Percentiles rank a stretch among this genome's conserved stretches.
Conservation (phyloP, 2,329 filamentous ascomycete genomes). For the Cryphonectria japonica region DNA sequence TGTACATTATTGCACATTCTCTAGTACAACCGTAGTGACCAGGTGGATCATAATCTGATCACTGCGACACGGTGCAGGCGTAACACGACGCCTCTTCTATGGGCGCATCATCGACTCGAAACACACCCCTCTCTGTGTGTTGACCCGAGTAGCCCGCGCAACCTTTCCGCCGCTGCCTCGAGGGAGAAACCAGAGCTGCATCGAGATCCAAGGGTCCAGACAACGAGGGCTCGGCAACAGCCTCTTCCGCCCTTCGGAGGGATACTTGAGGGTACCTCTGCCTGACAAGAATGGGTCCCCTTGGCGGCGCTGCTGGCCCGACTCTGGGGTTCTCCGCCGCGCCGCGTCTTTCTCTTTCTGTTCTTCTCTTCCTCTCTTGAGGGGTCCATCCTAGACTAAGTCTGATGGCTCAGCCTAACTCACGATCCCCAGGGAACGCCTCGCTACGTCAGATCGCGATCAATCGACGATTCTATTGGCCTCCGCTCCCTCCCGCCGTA, state of each 20-base stretch:
- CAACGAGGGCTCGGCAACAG: not conserved
- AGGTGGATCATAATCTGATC: not conserved
- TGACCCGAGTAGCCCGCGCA: not conserved
- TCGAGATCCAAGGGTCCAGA: conserved; percentile 26
- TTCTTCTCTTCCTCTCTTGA: not conserved
- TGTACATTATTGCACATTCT: not conserved
- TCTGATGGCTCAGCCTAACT: conserved; percentile 24
- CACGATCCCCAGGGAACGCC: conserved; percentile 22
- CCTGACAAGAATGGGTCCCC: not conserved
- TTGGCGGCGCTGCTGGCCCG: not conserved
- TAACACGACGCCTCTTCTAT: not conserved
- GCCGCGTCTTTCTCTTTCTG: not conserved
- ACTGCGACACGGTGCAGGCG: not conserved
- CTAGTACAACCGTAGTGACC: not conserved
- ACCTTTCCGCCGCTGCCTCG: not conserved
- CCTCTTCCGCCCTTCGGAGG: not conserved
- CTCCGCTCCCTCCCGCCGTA: not conserved
- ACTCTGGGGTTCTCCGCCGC: conserved; percentile 13
- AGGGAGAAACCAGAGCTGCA: conserved; percentile 3
- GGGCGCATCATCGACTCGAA: not conserved
- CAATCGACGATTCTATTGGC: conserved; percentile 26
- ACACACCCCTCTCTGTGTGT: not conserved
- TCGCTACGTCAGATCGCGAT: conserved; percentile 12
- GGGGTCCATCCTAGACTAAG: conserved; percentile 11
- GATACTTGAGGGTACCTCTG: conserved; percentile 20